Evolutionary conservation across 2,329 filamentous ascomycete genomes (phyloP).

Genomic region (Westerdykella sp.): DNA sequence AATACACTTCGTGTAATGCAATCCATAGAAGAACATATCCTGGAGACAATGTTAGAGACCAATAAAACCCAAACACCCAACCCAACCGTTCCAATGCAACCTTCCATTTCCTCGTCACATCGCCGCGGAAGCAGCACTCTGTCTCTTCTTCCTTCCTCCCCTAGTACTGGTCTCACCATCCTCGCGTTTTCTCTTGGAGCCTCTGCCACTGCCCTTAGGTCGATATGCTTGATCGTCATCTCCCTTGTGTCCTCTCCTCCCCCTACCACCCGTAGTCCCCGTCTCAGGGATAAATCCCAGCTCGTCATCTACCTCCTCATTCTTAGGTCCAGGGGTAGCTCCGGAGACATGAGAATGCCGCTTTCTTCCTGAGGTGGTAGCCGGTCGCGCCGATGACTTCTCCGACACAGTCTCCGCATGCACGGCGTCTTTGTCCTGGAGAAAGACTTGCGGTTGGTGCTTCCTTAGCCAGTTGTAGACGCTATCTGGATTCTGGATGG

Average conservation of each 20-base stretch:
- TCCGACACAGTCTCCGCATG: constrained; percentile 36
- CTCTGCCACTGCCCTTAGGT: constrained; percentile 44
- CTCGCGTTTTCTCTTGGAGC: constrained; percentile 41
- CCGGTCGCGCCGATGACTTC: constrained; percentile 23
- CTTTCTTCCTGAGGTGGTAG: constrained; percentile 24
- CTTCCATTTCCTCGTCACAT: too few relatives aligned
- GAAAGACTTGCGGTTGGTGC: constrained; percentile 75
- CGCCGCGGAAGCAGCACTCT: constrained; percentile 4
- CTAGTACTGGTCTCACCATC: constrained; percentile 28
- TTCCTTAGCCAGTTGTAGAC: constrained; percentile 94
- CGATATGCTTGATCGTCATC: constrained; percentile 43
- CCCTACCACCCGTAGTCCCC: constrained; percentile 23
- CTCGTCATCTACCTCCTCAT: constrained; percentile 38
- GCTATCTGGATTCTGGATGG: constrained; percentile 74
- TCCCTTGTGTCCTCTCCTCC: constrained; percentile 25
- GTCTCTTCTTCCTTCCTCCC: constrained; percentile 30
- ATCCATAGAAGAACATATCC: too few relatives aligned
- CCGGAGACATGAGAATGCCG: constrained; percentile 30
- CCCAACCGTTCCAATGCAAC: too few relatives aligned
- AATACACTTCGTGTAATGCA: too few relatives aligned
- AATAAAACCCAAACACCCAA: too few relatives aligned
- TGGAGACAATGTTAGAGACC: too few relatives aligned
- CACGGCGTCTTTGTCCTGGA: constrained; percentile 59
- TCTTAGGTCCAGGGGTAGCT: constrained; percentile 30
- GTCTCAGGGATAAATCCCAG: constrained; percentile 26